Conservation (phyloP, 257 asterid species). For the Solanum infundibuliforme region DNA sequence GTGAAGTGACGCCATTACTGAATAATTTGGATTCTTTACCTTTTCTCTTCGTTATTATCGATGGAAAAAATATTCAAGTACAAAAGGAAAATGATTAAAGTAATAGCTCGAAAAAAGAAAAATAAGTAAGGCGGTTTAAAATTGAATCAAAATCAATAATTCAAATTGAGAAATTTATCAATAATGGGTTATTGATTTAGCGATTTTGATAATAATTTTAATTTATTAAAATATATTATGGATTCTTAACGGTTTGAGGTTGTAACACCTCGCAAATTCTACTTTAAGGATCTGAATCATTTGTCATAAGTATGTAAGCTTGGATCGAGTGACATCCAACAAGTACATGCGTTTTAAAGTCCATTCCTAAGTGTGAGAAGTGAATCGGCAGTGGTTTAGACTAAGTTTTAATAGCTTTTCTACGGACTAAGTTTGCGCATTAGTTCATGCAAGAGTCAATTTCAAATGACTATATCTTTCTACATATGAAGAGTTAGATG, state of each 20-base stretch:
- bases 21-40: background rate
- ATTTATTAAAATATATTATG: background rate
- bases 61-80: background rate
- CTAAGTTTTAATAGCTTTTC: background rate
- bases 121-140: too few relatives aligned
- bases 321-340: too few relatives aligned
- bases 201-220: too few relatives aligned
- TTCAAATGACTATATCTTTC: background rate
- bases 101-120: too few relatives aligned
- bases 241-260: background rate
- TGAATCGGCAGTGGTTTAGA: background rate
- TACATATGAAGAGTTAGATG: background rate
- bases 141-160: too few relatives aligned
- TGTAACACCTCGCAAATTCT: background rate
- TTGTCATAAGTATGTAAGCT: background rate
- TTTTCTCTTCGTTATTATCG: background rate
- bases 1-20: background rate
- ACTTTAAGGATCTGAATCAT: background rate
- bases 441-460: background rate
- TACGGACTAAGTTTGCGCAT: background rate
- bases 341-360: background rate
- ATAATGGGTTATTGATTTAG: too few relatives aligned
- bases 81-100: background rate
- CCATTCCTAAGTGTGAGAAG: background rate
- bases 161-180: too few relatives aligned